Conservation (phyloP, 1,284 basidiomycete species). For the Paramarasmius palmivorus region DNA sequence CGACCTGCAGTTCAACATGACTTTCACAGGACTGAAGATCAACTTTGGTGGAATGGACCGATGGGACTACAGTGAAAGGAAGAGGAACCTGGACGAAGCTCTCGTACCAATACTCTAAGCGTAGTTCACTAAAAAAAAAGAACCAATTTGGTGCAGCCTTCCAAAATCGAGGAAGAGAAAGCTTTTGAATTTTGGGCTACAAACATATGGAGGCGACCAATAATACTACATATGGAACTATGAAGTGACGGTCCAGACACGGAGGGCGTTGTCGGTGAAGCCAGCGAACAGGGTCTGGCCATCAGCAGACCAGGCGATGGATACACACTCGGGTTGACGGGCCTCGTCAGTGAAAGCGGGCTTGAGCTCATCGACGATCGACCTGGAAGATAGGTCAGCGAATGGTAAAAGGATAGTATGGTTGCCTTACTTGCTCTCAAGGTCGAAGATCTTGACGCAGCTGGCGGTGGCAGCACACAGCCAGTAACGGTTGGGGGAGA, state of each 20-base stretch:
- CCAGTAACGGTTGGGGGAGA: conserved; percentile 99
- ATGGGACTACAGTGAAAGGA: conserved; percentile 65
- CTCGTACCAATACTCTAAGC: conserved; percentile 7
- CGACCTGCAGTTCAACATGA: conserved; percentile 71
- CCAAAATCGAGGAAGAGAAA: conserved; percentile 1
- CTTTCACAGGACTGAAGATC: conserved; percentile 62
- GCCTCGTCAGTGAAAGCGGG: conserved; percentile 86
- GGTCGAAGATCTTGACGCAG: conserved; percentile 99
- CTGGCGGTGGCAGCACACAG: conserved; percentile 97
- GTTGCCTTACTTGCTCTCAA: conserved; percentile 89
- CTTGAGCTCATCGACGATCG: conserved; percentile 98
- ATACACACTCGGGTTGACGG: conserved; percentile 93
- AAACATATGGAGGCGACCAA: conserved; percentile 1
- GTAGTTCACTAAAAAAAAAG: background rate
- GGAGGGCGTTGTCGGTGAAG: conserved; percentile 89
- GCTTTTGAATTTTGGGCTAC: conserved; percentile 4
- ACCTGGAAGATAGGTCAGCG: conserved; percentile 51
- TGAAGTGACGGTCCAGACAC: conserved; percentile 89
- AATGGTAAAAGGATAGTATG: background rate
- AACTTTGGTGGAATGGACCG: conserved; percentile 75
- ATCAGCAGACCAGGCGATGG: conserved; percentile 98
- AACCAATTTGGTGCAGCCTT: conserved; percentile 1
- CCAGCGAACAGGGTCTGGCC: conserved; percentile 97
- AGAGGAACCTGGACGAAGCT: conserved; percentile 58
- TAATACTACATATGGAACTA: conserved; percentile 29